Evolutionary conservation across 805 yeast genomes (phyloP).

Genomic region (Suhomyces sp.): DNA sequence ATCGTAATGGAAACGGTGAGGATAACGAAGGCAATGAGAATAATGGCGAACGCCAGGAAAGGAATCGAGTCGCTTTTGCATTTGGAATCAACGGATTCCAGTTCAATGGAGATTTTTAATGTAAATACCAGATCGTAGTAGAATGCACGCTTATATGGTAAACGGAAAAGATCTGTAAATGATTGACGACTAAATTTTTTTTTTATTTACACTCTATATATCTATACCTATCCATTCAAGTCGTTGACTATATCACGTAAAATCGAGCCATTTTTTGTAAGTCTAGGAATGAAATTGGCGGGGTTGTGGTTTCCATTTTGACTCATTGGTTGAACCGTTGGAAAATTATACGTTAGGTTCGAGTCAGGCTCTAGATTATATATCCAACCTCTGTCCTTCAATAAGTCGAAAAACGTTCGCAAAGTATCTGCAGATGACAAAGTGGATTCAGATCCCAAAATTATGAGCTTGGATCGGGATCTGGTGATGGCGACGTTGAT

Average conservation of each 20-base stretch:
- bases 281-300: slow-evolving; percentile 1
- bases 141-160: not conserved
- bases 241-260: slow-evolving; percentile 32
- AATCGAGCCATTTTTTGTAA: slow-evolving; percentile 21
- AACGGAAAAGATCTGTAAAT: too few species aligned
- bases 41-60: slow-evolving; percentile 10
- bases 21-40: slow-evolving; percentile 2
- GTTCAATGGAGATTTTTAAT: not conserved
- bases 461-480: slow-evolving; percentile 76
- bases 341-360: slow-evolving; percentile 32
- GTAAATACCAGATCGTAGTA: not conserved
- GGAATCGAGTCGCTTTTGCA: slow-evolving; percentile 6
- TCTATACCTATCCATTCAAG: slow-evolving; percentile 11
- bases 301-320: not conserved
- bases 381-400: slow-evolving; percentile 62
- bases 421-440: slow-evolving; percentile 51
- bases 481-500: slow-evolving; percentile 93
- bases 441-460: slow-evolving; percentile 75
- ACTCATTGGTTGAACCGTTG: not conserved
- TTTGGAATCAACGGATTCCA: slow-evolving; percentile 9
- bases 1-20: slow-evolving; percentile 8
- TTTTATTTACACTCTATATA: not conserved
- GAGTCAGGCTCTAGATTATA: slow-evolving; percentile 51
- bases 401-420: slow-evolving; percentile 56
- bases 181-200: not conserved